A percentile compares a stretch with the other conserved stretches of the same genome.
Evolutionary conservation across 441 rosid genomes (phyloP).

Genomic region (Erodium trifolium): DNA sequence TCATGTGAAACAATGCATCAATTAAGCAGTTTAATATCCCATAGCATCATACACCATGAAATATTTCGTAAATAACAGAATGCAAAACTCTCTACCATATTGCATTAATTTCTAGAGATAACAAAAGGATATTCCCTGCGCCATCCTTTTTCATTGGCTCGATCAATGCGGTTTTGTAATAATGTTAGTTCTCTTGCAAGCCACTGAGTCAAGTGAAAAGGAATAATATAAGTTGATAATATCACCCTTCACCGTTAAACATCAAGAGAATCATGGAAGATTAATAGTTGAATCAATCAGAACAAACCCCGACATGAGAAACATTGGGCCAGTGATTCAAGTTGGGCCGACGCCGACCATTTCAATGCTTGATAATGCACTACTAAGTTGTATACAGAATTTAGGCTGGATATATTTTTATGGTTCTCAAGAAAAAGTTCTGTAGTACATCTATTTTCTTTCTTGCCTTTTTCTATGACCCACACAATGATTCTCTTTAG

Average conservation of each 20-base stretch:
- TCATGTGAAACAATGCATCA: background rate
- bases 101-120: slow-evolving; percentile 6
- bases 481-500: background rate
- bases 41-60: background rate
- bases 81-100: background rate
- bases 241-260: slow-evolving; percentile 9
- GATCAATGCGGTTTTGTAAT: slow-evolving; percentile 46
- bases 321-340: slow-evolving; percentile 1
- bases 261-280: background rate
- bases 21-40: background rate
- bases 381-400: background rate
- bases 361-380: background rate
- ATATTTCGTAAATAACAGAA: background rate
- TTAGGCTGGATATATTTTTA: background rate
- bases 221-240: slow-evolving; percentile 18
- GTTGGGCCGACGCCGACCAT: no score
- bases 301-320: background rate
- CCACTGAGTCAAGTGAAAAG: slow-evolving; percentile 46
- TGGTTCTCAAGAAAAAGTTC: background rate
- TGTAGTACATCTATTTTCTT: slow-evolving; percentile 1
- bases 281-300: background rate
- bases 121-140: slow-evolving; percentile 88
- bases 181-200: slow-evolving; percentile 23
- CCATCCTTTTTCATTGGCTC: slow-evolving; percentile 91
- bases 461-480: background rate